Evolutionary conservation across 163 green algal species (phyloP), one percentile per base, ranked within the genome.

Genomic region (Scenedesmus sp.): DNA sequence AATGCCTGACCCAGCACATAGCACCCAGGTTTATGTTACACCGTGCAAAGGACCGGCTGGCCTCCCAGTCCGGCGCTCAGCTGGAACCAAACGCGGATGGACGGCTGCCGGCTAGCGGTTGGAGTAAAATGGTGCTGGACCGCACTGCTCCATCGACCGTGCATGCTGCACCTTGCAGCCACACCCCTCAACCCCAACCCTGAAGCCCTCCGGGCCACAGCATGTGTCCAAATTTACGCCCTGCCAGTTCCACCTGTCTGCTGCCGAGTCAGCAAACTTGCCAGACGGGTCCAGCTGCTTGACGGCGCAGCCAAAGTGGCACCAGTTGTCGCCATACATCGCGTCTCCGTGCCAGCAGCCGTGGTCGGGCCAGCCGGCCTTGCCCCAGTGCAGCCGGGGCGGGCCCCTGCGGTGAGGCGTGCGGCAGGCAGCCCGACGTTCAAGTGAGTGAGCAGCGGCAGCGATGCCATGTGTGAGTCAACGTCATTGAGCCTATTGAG

Each of bases 291-390:
- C 97, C n/a, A 99, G 94, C 72, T 95, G 85, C 80, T 94, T 81
- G n/a, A 96, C 96, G 0, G 97, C 96, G 91, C 97, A 99, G 30
- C 97, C 97, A 95, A 99, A 99, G 90, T 97, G 83, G 94, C 97
- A 99, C 97, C 97, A 99, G 37, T 93, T 96, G 70, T 97, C 92
- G 35, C 94, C 93, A 88, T 96, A 99, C 91, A 97, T 93, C 10
- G 87, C 91, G 40, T 96, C 94, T n/a, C 97, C 97, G 56, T 97
- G 94, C 89, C 97, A 99, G 93, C 96, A 98, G 40, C 93, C 87
- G 26, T 83, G 24, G 35, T 95, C 87, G 1, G 93, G 92, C 96
- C 96, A 99, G 33, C 97, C 97, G n/a, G 95, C 93, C 90, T 98
- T 98, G 84, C 97, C 97, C 94, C 95, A 99, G 92, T 99, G 97